These are phyloP conservation scores for Lasiodiplodia sp. DNA, from an alignment of 2,329 filamentous ascomycete genomes.

Conservation along the genomic window DNA sequence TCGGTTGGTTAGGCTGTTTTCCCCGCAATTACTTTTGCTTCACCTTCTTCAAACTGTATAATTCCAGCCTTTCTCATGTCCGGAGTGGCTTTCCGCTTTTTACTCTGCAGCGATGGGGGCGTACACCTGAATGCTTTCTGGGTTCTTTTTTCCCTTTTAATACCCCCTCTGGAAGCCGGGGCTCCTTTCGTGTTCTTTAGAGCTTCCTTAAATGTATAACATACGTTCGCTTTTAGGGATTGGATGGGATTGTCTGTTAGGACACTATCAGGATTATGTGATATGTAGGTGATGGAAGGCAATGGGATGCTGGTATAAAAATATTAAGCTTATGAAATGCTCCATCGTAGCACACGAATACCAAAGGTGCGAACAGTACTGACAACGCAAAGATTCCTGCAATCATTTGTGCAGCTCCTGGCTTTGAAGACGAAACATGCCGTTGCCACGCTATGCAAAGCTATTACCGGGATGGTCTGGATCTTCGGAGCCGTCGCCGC, in stretches of 20 bases:
- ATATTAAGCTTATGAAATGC: neutral
- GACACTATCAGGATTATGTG: neutral
- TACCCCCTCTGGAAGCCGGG: slow-evolving; percentile 15
- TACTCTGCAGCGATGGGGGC: neutral
- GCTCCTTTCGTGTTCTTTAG: neutral
- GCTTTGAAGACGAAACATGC: too few species aligned
- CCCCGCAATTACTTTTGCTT: neutral
- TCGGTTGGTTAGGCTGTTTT: slow-evolving; percentile 16
- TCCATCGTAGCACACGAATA: neutral
- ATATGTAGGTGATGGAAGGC: neutral
- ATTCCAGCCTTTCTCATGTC: neutral
- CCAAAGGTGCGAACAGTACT: too few species aligned
- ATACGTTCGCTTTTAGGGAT: slow-evolving; percentile 5
- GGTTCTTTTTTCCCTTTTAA: neutral
- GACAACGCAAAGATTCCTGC: too few species aligned
- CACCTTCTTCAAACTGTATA: slow-evolving; percentile 12
- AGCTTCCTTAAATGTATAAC: neutral
- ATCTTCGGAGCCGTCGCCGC: too few species aligned
- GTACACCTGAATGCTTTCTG: neutral
- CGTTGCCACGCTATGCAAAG: too few species aligned
- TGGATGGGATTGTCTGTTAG: neutral
- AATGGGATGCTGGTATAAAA: neutral
- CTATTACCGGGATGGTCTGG: too few species aligned
- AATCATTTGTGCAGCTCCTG: too few species aligned
- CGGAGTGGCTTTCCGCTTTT: neutral